A percentile compares a stretch with the other conserved stretches of the same genome.
Conservation (phyloP, 768 basidiomycete species). For the Symmetrospora coprosmae region DNA sequence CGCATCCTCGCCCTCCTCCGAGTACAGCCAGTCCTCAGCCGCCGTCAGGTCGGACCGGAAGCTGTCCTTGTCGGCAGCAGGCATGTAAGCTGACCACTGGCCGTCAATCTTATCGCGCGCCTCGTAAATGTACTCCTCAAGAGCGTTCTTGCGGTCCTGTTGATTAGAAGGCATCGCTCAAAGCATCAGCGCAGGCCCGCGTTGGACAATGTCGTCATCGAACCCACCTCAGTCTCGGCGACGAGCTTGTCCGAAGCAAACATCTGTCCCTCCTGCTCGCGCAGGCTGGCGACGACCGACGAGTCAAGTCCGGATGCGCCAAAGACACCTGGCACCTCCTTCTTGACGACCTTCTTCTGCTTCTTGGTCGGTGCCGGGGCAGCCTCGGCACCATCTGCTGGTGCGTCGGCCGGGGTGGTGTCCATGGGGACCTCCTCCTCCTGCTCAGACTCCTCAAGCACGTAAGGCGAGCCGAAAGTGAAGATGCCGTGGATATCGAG, state of each 20-base stretch:
- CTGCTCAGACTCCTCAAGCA: slow-evolving; percentile 54
- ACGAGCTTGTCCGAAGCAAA: slow-evolving; percentile 85
- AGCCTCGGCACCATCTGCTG: slow-evolving; percentile 39
- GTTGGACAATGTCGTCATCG: neutral
- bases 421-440: slow-evolving; percentile 37
- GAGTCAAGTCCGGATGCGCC: slow-evolving; percentile 54
- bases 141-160: slow-evolving; percentile 91
- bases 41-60: slow-evolving; percentile 56
- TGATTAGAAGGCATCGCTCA: neutral
- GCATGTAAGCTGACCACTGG: slow-evolving; percentile 62
- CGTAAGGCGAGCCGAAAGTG: slow-evolving; percentile 72
- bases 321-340: slow-evolving; percentile 63
- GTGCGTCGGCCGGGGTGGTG: slow-evolving; percentile 20
- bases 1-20: slow-evolving; percentile 88
- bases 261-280: slow-evolving; percentile 79
- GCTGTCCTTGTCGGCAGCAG: slow-evolving; percentile 59
- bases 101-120: slow-evolving; percentile 82
- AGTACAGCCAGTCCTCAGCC: slow-evolving; percentile 94
- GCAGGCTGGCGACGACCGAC: slow-evolving; percentile 49
- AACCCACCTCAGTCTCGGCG: slow-evolving; percentile 79
- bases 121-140: slow-evolving; percentile 75
- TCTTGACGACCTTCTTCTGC: slow-evolving; percentile 74
- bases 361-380: slow-evolving; percentile 45
- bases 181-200: neutral
- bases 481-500: slow-evolving; percentile 73